Evolutionary conservation across 2,329 filamentous ascomycete genomes (phyloP), one percentile per base, ranked within the genome.

Genomic region (Diaporthe australafricana): DNA sequence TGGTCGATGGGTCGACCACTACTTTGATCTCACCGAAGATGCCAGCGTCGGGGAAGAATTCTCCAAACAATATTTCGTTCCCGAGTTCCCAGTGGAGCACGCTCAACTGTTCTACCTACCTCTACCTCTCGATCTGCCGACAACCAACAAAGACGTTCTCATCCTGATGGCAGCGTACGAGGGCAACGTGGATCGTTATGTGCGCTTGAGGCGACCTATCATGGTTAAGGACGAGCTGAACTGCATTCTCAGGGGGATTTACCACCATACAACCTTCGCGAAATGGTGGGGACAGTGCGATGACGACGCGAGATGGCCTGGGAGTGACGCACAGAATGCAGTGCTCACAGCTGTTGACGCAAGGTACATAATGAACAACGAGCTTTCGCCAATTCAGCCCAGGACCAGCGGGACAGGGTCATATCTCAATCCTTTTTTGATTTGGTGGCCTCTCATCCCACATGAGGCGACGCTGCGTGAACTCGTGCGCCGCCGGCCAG

Each of bases 101-200:
- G 38, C 40, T 20, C 25, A 22, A 42, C n/a, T 45, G 40, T 40
- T 45, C 0, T 47, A 57, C 8, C 12, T 25, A 5, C 60, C 60
- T 17, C 25, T 63, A 7, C 40, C 38, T 6, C 40, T 6, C 2
- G 57, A 63, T 38, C 25, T 48, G 1, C 57, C 57, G 9, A 63
- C 17, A 4, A 48, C 14, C 5, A 53, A 67, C 48, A 67, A 67
- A n/a, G 63, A 67, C 8, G 22, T 22, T 0, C 47, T 67, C 35
- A 67, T 67, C 2, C 25, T 67, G 32, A 67, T 67, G 63, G 63
- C 63, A 5, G 63, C 63, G 2, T 67, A 67, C 5, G 47, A 67
- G 32, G 63, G 63, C 14, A 53, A 67, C 8, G 50, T 67, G 9
- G 63, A 67, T 16, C 63, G 63, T 6, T 67, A 67, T 42, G 47